Evolutionary conservation across 495 filamentous ascomycete species (phyloP).

Genomic region (Xylaria cubensis): DNA sequence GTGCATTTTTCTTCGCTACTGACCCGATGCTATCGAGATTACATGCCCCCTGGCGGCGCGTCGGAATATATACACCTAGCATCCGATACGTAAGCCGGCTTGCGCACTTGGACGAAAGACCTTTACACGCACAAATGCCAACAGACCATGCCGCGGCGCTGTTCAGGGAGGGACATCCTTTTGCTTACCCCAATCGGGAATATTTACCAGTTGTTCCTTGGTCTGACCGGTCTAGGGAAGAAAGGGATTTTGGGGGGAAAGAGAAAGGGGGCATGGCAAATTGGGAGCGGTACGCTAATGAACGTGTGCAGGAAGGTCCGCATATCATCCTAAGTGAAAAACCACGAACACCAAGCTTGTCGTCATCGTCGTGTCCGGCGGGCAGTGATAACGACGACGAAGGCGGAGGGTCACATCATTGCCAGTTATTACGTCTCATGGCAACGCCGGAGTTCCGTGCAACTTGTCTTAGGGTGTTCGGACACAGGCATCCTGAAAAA

Average conservation of each 20-base stretch:
- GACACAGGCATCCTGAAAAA: neutral
- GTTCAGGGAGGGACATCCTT: neutral
- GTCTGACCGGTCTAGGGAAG: conserved; percentile 22
- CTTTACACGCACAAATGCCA: neutral
- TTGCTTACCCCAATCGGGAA: neutral
- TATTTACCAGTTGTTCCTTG: conserved; percentile 10
- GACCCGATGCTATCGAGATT: conserved; percentile 46
- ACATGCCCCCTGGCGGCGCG: conserved; percentile 39
- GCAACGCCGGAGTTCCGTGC: neutral
- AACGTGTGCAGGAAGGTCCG: conserved; percentile 27
- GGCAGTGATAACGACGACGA: neutral
- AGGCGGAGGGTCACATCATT: neutral
- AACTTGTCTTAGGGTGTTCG: neutral
- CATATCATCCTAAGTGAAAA: conserved; percentile 27
- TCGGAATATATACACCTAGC: conserved; percentile 10
- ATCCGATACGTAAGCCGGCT: conserved; percentile 29
- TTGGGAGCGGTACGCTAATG: conserved; percentile 21
- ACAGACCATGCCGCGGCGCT: neutral
- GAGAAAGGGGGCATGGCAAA: conserved; percentile 1
- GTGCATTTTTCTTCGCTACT: conserved; percentile 46
- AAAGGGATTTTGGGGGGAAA: conserved; percentile 19
- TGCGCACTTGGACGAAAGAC: conserved; percentile 1
- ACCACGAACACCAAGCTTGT: neutral
- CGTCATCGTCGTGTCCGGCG: neutral
- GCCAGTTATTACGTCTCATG: neutral